A percentile compares a stretch with the other conserved stretches of the same genome.
phyloP scores from a whole-genome alignment of 139 green algal genomes.

The Tetradesmus lagerheimii region DNA sequence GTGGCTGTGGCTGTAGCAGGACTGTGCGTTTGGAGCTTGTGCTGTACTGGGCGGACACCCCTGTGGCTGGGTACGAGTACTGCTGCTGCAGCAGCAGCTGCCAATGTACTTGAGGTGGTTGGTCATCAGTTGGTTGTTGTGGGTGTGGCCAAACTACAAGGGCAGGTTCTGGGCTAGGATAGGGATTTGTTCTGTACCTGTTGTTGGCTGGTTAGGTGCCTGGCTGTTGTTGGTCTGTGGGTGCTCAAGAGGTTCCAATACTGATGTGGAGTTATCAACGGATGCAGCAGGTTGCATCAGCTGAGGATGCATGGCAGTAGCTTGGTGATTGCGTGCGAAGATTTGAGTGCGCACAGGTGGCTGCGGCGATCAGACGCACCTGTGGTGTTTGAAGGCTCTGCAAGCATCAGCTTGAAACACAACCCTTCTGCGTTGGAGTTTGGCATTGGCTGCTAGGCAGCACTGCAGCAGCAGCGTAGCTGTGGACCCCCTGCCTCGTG shows the following conservation, averaged over 20 bases:
- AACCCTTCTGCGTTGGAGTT: too few relatives aligned
- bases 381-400: too few relatives aligned
- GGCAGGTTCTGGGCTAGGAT: neutral
- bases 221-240: neutral
- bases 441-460: too few relatives aligned
- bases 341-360: neutral
- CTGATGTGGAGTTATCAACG: neutral
- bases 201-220: neutral
- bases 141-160: too few relatives aligned
- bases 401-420: too few relatives aligned
- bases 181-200: neutral
- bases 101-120: neutral
- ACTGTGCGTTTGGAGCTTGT: neutral
- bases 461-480: neutral
- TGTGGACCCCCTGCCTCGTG: neutral
- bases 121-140: too few relatives aligned
- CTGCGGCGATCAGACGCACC: too few relatives aligned
- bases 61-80: neutral
- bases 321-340: neutral
- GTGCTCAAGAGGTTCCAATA: neutral
- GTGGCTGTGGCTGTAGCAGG: too few relatives aligned
- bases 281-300: neutral
- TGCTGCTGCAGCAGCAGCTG: neutral
- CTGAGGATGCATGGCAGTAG: neutral
- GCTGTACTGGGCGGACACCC: neutral